Evolutionary conservation across 345 rosid species (phyloP).

Genomic region (Murraya paniculata): DNA sequence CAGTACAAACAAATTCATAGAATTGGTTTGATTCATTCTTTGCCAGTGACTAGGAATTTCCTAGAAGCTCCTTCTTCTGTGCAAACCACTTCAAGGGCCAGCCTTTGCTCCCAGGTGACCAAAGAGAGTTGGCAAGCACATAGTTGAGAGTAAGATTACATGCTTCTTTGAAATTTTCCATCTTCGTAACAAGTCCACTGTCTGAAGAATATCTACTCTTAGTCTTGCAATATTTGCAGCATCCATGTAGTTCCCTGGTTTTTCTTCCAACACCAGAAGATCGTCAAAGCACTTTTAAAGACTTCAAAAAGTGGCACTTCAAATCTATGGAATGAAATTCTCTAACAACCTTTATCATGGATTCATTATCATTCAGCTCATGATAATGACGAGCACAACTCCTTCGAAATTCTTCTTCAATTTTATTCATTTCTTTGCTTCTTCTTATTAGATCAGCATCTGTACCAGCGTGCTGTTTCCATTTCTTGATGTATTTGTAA

Average conservation of each 20-base stretch:
- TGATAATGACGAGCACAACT: no score
- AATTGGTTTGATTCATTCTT: constrained; percentile 21
- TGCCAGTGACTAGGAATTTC: constrained; percentile 38
- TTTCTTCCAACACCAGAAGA: constrained; percentile 26
- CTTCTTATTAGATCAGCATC: no score
- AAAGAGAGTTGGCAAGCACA: constrained; percentile 27
- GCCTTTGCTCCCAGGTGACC: constrained; percentile 37
- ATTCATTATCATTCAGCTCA: no score
- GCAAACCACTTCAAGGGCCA: constrained; percentile 47
- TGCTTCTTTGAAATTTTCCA: constrained; percentile 31
- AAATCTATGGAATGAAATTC: constrained; percentile 25
- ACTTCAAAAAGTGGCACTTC: constrained; percentile 27
- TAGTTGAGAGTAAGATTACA: constrained; percentile 20
- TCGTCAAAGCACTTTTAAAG: constrained; percentile 8
- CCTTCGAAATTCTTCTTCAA: no score
- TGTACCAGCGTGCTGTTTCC: no score
- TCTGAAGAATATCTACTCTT: constrained; percentile 33
- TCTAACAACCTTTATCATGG: constrained; percentile 26
- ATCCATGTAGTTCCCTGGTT: constrained; percentile 31
- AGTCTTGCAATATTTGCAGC: constrained; percentile 36
- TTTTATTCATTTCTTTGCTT: no score
- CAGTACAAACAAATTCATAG: constrained; percentile 25
- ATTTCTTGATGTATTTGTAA: no score
- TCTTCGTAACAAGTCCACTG: constrained; percentile 37
- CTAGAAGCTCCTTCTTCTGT: constrained; percentile 28